Evolutionary conservation across 2,329 filamentous ascomycete species (phyloP).

Genomic region (Penicillium occitanis): DNA sequence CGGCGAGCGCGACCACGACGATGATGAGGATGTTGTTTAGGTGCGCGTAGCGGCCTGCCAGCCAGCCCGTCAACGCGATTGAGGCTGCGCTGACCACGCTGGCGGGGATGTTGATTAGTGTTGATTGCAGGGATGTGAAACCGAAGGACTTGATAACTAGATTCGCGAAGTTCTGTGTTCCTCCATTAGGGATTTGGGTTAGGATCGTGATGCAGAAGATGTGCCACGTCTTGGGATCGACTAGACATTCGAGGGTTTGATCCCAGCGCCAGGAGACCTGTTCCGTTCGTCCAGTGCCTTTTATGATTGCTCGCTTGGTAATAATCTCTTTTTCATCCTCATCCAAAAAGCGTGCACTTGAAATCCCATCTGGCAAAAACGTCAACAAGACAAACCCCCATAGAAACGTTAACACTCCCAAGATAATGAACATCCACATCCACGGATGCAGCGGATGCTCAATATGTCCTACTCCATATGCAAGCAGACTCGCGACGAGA

Average conservation of each 20-base stretch:
- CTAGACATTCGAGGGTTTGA: conserved; percentile 49
- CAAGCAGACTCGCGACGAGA: conserved; percentile 57
- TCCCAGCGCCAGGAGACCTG: conserved; percentile 35
- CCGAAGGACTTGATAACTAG: conserved; percentile 51
- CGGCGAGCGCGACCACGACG: not conserved
- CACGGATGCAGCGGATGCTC: conserved; percentile 51
- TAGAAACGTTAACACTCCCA: conserved; percentile 43
- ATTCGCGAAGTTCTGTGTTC: conserved; percentile 54
- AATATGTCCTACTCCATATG: conserved; percentile 62
- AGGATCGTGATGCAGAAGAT: conserved; percentile 55
- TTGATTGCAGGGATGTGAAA: conserved; percentile 52
- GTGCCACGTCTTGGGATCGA: conserved; percentile 61
- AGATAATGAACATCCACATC: conserved; percentile 62
- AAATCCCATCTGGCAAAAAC: conserved; percentile 47
- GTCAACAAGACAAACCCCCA: conserved; percentile 31
- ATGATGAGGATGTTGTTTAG: conserved; percentile 14
- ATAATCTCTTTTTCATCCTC: conserved; percentile 48
- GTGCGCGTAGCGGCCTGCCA: conserved; percentile 12
- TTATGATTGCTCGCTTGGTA: conserved; percentile 53
- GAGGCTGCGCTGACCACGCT: conserved; percentile 55
- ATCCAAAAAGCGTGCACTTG: conserved; percentile 46
- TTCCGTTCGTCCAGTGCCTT: conserved; percentile 53
- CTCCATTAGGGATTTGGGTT: conserved; percentile 58
- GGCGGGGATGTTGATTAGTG: conserved; percentile 62
- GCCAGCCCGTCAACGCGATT: conserved; percentile 38